phyloP scores from a whole-genome alignment of 345 rosid genomes.

The Camelina laxa region DNA sequence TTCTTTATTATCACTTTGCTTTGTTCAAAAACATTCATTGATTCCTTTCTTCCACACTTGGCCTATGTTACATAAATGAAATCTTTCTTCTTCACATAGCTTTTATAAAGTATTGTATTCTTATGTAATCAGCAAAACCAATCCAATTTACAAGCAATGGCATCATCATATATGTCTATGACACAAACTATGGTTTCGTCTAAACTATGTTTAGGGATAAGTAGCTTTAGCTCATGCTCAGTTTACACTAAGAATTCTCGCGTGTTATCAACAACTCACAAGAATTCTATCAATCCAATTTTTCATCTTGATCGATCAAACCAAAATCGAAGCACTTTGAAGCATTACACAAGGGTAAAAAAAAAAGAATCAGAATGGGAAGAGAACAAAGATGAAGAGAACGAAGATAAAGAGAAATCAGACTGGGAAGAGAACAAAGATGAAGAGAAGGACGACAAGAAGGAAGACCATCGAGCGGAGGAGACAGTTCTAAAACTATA shows the following conservation, averaged over 20 bases:
- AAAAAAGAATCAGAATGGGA: conserved; percentile 11
- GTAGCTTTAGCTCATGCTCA: conserved; percentile 7
- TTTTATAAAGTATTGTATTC: conserved; percentile 8
- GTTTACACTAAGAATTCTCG: background rate
- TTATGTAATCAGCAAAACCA: conserved; percentile 25
- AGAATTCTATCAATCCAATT: background rate
- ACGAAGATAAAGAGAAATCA: background rate
- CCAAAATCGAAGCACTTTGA: conserved; percentile 7
- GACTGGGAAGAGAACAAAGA: background rate
- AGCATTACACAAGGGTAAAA: conserved; percentile 20
- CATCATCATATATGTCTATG: conserved; percentile 10
- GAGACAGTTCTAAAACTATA: conserved; percentile 69
- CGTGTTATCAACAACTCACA: background rate
- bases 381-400: conserved; percentile 1
- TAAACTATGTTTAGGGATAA: conserved; percentile 7
- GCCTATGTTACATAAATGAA: background rate
- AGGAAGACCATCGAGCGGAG: conserved; percentile 42
- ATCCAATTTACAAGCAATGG: conserved; percentile 28
- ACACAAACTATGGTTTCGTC: conserved; percentile 10
- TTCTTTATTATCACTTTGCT: conserved; percentile 23
- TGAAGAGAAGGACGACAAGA: conserved; percentile 2
- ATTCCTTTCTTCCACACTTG: conserved; percentile 39
- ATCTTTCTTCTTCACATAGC: background rate
- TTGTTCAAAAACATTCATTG: conserved; percentile 25
- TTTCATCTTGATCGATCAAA: background rate